Conservation (phyloP, 768 basidiomycete genomes). For the Cystobasidium tubakii region DNA sequence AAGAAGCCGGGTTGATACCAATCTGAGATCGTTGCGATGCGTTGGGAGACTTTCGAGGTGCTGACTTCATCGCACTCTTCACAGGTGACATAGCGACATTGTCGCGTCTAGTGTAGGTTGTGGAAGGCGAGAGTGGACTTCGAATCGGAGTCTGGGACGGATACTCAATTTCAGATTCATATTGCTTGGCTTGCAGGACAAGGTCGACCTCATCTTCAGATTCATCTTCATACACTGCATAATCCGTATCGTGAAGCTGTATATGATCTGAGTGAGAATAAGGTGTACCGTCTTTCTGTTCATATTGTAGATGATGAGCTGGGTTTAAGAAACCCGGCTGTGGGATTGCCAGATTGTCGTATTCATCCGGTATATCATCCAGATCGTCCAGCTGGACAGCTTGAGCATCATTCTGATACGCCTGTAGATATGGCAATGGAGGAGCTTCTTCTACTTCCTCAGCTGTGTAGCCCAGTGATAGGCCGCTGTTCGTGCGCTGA, state of each 20-base stretch:
- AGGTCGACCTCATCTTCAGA: constrained; percentile 45
- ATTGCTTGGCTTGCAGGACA: constrained; percentile 41
- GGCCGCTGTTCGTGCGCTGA: constrained; percentile 23
- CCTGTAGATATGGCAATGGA: neutral
- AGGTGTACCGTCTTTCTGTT: neutral
- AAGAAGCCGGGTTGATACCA: neutral
- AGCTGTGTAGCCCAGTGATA: neutral
- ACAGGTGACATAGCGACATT: neutral
- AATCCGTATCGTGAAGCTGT: constrained; percentile 12
- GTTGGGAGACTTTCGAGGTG: neutral
- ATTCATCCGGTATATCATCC: constrained; percentile 44
- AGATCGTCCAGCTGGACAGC: constrained; percentile 46
- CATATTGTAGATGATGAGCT: neutral
- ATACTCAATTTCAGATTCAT: constrained; percentile 39
- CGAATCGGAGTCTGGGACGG: neutral
- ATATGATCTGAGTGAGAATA: neutral
- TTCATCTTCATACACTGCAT: constrained; percentile 34
- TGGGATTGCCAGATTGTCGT: neutral
- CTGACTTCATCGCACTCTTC: neutral
- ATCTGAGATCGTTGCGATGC: neutral
- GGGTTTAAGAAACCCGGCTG: neutral
- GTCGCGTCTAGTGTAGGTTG: neutral
- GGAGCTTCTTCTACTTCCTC: neutral
- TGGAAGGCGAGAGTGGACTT: neutral
- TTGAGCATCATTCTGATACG: neutral